These are phyloP conservation scores for Grammothele lineata DNA, from an alignment of 768 basidiomycete species.

Conservation along the genomic window DNA sequence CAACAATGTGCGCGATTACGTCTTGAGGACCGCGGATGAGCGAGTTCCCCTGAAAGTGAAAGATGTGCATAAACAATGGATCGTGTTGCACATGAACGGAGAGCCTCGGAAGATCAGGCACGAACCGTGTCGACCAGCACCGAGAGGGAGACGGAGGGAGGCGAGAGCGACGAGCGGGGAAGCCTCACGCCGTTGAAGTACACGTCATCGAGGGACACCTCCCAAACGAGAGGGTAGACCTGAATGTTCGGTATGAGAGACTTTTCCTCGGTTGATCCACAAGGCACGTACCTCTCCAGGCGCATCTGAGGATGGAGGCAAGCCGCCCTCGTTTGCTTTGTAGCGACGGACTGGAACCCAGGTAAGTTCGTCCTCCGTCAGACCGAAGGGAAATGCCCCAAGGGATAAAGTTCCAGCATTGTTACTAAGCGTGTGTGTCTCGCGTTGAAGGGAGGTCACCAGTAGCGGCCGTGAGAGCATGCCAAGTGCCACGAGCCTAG, in stretches of 20 bases:
- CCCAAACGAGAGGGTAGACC: conserved; percentile 47
- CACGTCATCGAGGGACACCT: conserved; percentile 65
- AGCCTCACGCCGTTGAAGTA: conserved; percentile 63
- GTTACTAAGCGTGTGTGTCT: conserved; percentile 62
- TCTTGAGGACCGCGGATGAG: conserved; percentile 72
- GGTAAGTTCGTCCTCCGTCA: conserved; percentile 46
- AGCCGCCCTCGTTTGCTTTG: conserved; percentile 43
- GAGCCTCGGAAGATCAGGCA: too few relatives aligned
- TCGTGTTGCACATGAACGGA: too few relatives aligned
- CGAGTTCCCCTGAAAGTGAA: conserved; percentile 84
- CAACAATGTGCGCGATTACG: conserved; percentile 46
- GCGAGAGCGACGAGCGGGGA: conserved; percentile 49
- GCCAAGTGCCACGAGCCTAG: conserved; percentile 28
- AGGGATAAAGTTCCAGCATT: conserved; percentile 63
- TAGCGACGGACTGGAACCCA: conserved; percentile 67
- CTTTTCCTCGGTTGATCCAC: background rate
- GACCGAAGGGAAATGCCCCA: conserved; percentile 55
- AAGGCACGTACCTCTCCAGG: conserved; percentile 48
- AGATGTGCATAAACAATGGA: too few relatives aligned
- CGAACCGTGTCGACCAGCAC: conserved; percentile 69
- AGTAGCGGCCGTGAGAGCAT: conserved; percentile 40
- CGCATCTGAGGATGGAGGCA: conserved; percentile 50
- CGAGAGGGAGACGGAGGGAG: conserved; percentile 48
- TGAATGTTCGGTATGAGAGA: too few relatives aligned
- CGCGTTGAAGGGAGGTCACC: conserved; percentile 62